Percentiles rank a stretch among this genome's conserved stretches.
Evolutionary conservation across 1,284 basidiomycete species (phyloP).

Genomic region (Moesziomyces sp.): DNA sequence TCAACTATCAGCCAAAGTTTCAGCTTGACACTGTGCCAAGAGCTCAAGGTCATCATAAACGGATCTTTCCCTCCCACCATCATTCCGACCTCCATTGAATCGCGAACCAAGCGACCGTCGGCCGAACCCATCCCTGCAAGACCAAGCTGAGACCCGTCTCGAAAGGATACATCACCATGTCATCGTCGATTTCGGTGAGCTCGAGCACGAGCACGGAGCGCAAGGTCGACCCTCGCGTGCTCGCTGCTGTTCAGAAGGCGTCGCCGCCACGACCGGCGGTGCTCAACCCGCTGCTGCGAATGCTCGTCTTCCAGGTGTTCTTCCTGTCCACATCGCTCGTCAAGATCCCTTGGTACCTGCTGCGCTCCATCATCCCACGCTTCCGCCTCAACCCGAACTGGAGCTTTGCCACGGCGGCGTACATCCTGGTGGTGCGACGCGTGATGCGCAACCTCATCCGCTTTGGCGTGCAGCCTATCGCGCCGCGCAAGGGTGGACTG

Average conservation of each 20-base stretch:
- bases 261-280: slow-evolving; percentile 32
- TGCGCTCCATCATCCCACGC: slow-evolving; percentile 48
- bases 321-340: slow-evolving; percentile 53
- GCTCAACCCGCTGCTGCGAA: slow-evolving; percentile 38
- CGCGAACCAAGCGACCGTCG: too few species aligned
- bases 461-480: slow-evolving; percentile 59
- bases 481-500: slow-evolving; percentile 56
- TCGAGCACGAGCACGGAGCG: slow-evolving; percentile 28
- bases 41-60: too few species aligned
- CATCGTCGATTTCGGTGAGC: slow-evolving; percentile 17
- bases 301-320: slow-evolving; percentile 57
- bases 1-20: background rate
- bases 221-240: slow-evolving; percentile 43
- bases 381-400: slow-evolving; percentile 49
- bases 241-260: slow-evolving; percentile 35
- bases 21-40: background rate
- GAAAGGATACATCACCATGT: too few species aligned
- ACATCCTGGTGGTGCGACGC: slow-evolving; percentile 50
- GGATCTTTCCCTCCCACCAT: too few species aligned
- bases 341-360: slow-evolving; percentile 49
- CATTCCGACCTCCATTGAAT: too few species aligned
- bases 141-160: too few species aligned
- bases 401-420: slow-evolving; percentile 49
- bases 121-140: too few species aligned
- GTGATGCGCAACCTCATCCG: slow-evolving; percentile 55